A percentile compares a stretch with the other conserved stretches of the same genome.
phyloP scores from a whole-genome alignment of 129 eudicot genomes.

The Flaveria linearis region DNA sequence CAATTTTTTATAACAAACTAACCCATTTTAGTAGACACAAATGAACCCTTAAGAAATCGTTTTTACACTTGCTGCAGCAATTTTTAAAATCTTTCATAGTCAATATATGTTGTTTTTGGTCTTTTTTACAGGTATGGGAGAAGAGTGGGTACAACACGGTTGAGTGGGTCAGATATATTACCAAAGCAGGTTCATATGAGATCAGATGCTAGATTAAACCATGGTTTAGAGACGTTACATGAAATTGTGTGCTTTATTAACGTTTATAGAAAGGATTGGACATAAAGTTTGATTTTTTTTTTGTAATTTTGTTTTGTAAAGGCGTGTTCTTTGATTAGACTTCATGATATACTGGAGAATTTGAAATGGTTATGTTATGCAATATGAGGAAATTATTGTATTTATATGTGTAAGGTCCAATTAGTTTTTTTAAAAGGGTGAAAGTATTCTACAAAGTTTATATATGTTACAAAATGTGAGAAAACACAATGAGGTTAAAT shows the following conservation, averaged over 20 bases:
- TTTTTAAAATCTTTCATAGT: neutral
- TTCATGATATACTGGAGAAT: neutral
- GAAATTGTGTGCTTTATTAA: slow-evolving; percentile 26
- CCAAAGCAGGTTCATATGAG: slow-evolving; percentile 91
- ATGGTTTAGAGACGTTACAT: neutral
- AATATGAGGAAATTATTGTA: neutral
- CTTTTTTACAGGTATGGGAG: slow-evolving; percentile 82
- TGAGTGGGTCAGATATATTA: slow-evolving; percentile 97
- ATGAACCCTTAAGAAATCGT: too few relatives aligned
- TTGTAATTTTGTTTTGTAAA: slow-evolving; percentile 22
- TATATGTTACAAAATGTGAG: too few relatives aligned
- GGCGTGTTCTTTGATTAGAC: slow-evolving; percentile 1
- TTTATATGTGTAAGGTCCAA: neutral
- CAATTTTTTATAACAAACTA: too few relatives aligned
- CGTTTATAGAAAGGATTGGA: slow-evolving; percentile 29
- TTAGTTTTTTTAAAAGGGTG: too few relatives aligned
- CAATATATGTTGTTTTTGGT: neutral
- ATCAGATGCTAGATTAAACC: slow-evolving; percentile 53
- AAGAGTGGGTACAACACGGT: slow-evolving; percentile 97
- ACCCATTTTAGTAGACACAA: neutral
- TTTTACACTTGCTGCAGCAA: neutral
- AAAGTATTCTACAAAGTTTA: too few relatives aligned
- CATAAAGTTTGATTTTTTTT: slow-evolving; percentile 12
- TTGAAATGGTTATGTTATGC: neutral
- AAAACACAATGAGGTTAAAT: too few relatives aligned